A percentile compares a stretch with the other conserved stretches of the same genome.
These are phyloP conservation scores for Jasminum sambac DNA, from an alignment of 257 asterid genomes.

Conservation along the genomic window DNA sequence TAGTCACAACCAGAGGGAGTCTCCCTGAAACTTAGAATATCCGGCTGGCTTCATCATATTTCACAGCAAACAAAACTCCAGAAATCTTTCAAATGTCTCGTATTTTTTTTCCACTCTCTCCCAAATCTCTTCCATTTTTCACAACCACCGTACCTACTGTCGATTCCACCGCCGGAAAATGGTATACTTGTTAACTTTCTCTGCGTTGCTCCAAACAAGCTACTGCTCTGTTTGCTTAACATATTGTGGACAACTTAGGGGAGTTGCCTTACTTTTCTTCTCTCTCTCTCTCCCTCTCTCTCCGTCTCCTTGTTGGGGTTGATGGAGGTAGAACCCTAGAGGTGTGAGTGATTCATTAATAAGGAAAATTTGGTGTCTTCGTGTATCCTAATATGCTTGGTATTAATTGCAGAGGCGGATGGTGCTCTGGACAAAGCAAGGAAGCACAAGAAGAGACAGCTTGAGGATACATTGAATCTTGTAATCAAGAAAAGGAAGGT, in stretches of 20 bases:
- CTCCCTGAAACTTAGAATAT: no score
- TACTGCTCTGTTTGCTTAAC: neutral
- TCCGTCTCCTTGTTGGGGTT: neutral
- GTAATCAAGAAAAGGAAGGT: conserved; percentile 95
- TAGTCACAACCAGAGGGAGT: no score
- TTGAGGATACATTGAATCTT: conserved; percentile 92
- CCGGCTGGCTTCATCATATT: no score
- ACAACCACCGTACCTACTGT: no score
- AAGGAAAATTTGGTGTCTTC: conserved; percentile 6
- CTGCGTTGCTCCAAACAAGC: neutral
- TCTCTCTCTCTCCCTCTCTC: conserved; percentile 1
- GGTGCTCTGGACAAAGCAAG: conserved; percentile 99
- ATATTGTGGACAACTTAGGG: neutral
- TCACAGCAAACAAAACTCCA: no score
- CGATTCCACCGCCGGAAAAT: no score
- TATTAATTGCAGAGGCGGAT: conserved; percentile 79
- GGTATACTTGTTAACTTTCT: conserved; percentile 7
- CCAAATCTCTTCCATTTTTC: no score
- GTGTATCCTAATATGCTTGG: conserved; percentile 8
- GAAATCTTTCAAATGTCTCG: no score
- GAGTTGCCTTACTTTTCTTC: neutral
- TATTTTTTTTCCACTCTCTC: no score
- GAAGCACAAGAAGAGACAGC: conserved; percentile 96
- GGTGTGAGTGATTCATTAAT: neutral
- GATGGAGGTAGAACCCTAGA: neutral